phyloP scores from a whole-genome alignment of 148 eudicot genomes.

The Amaranthus palmeri region DNA sequence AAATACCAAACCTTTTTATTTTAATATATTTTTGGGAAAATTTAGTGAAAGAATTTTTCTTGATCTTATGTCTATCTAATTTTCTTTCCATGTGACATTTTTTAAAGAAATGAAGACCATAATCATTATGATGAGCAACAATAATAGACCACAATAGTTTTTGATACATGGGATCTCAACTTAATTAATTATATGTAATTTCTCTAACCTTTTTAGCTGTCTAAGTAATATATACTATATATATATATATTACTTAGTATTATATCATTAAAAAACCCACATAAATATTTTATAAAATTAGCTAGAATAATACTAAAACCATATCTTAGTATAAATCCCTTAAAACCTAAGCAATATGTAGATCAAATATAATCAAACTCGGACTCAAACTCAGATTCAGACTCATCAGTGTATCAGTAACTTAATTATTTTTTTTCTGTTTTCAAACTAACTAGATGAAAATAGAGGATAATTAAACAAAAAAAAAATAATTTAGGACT shows the following conservation, averaged over 20 bases:
- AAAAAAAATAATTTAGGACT: no score
- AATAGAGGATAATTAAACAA: neutral
- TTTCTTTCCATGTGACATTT: neutral
- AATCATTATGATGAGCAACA: constrained; percentile 4
- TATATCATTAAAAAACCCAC: neutral
- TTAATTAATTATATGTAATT: neutral
- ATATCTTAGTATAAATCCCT: constrained; percentile 10
- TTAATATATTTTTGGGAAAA: neutral
- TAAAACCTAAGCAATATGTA: constrained; percentile 11
- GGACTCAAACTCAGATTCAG: constrained; percentile 8
- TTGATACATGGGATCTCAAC: constrained; percentile 19
- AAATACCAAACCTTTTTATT: neutral
- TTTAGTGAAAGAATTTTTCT: neutral
- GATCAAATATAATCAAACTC: neutral
- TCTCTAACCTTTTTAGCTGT: neutral
- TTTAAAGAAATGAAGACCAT: neutral
- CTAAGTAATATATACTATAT: neutral
- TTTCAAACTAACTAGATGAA: constrained; percentile 22
- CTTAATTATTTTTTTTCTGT: constrained; percentile 7
- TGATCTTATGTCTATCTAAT: neutral
- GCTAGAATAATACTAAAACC: neutral
- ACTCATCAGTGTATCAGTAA: neutral
- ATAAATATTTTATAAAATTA: neutral
- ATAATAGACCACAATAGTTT: constrained; percentile 13
- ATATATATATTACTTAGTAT: neutral